These are phyloP conservation scores for Taxillus chinensis DNA, from an alignment of 164 flowering plant genomes.

Conservation along the genomic window DNA sequence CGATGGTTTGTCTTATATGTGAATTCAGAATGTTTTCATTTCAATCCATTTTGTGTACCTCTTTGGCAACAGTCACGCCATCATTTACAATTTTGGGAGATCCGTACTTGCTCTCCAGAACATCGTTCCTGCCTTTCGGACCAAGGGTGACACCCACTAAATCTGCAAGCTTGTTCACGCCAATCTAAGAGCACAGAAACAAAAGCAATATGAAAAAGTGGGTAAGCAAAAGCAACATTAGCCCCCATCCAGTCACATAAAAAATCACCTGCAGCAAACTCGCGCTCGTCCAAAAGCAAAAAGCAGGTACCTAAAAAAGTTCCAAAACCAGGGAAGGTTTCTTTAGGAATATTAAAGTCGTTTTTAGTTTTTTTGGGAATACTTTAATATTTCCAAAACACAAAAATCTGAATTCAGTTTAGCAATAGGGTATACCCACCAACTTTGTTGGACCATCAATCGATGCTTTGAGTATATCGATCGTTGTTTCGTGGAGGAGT, in stretches of 20 bases:
- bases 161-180: constrained; percentile 98
- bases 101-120: constrained; percentile 95
- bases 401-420: too few relatives aligned
- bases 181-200: constrained; percentile 32
- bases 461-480: too few relatives aligned
- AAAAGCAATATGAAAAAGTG: not conserved
- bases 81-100: constrained; percentile 96
- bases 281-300: too few relatives aligned
- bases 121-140: constrained; percentile 96
- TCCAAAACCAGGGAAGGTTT: too few relatives aligned
- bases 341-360: too few relatives aligned
- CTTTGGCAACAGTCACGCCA: constrained; percentile 95
- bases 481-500: too few relatives aligned
- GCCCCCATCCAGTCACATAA: not conserved
- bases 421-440: too few relatives aligned
- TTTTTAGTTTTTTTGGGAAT: too few relatives aligned
- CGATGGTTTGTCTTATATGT: too few relatives aligned
- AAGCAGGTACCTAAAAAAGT: too few relatives aligned
- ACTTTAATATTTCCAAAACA: too few relatives aligned
- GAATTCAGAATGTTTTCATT: not conserved
- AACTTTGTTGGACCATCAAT: too few relatives aligned
- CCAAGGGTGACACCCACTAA: constrained; percentile 98
- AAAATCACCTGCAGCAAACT: constrained; percentile 65
- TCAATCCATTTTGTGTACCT: constrained; percentile 25
- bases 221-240: not conserved